Conservation (phyloP, 306 rosid species). For the Arachis stenosperma region DNA sequence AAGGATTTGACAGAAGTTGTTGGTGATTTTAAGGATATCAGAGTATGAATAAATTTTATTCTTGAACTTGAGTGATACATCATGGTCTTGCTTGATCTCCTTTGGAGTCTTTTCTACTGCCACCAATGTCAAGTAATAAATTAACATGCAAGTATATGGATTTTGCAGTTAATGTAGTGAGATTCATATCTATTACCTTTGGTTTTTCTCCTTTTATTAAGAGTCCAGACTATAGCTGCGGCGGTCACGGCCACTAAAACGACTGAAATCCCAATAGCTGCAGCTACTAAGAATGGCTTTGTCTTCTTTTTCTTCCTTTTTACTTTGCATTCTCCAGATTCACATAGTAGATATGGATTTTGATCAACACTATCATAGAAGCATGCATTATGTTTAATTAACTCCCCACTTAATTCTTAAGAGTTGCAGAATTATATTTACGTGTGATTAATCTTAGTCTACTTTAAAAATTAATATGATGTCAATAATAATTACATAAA, state of each 20-base stretch:
- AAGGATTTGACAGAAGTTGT: slow-evolving; percentile 42
- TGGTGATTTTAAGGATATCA: slow-evolving; percentile 46
- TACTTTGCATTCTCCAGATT: slow-evolving; percentile 26
- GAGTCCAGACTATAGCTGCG: slow-evolving; percentile 22
- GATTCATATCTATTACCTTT: slow-evolving; percentile 1
- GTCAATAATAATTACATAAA: too few relatives aligned
- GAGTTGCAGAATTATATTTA: too few relatives aligned
- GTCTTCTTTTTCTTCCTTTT: slow-evolving; percentile 23
- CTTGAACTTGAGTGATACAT: background rate
- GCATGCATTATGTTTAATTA: background rate
- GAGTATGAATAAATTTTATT: slow-evolving; percentile 43
- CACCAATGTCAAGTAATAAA: background rate
- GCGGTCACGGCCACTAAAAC: slow-evolving; percentile 6
- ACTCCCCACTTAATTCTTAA: background rate
- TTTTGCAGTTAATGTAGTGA: background rate
- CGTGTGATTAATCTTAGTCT: too few relatives aligned
- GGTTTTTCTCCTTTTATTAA: slow-evolving; percentile 36
- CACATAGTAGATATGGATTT: slow-evolving; percentile 46
- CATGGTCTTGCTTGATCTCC: background rate
- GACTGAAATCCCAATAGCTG: slow-evolving; percentile 41
- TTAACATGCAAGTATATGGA: background rate
- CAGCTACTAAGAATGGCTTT: slow-evolving; percentile 49
- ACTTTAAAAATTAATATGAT: too few relatives aligned
- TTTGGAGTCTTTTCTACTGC: background rate
- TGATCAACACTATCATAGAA: slow-evolving; percentile 41